phyloP scores from a whole-genome alignment of 2,329 filamentous ascomycete species.

The Penicillium sp. region DNA sequence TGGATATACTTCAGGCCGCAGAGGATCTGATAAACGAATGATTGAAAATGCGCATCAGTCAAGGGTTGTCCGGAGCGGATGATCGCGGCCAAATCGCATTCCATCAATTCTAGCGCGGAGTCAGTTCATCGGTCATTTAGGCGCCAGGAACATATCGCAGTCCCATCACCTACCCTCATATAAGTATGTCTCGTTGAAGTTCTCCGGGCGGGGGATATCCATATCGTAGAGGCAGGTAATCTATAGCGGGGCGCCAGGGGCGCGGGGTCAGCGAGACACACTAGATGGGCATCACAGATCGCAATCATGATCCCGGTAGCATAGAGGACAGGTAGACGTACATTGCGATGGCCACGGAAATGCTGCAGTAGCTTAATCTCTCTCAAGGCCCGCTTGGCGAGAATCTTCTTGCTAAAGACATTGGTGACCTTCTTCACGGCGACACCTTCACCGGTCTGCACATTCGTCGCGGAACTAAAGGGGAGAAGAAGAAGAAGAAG shows the following conservation, averaged over 20 bases:
- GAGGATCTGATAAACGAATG: slow-evolving; percentile 99
- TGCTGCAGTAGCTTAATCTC: slow-evolving; percentile 99
- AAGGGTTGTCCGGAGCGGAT: slow-evolving; percentile 94
- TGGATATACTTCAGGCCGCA: slow-evolving; percentile 99
- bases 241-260: slow-evolving; percentile 48
- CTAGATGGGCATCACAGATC: slow-evolving; percentile 1
- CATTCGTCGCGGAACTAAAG: slow-evolving; percentile 80
- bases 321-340: slow-evolving; percentile 51
- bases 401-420: slow-evolving; percentile 99
- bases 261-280: slow-evolving; percentile 33
- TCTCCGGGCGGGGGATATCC: slow-evolving; percentile 95
- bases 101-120: slow-evolving; percentile 74
- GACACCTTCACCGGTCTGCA: slow-evolving; percentile 82
- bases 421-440: slow-evolving; percentile 99
- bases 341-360: slow-evolving; percentile 84
- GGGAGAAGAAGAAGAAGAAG: neutral
- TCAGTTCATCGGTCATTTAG: too few relatives aligned
- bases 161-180: slow-evolving; percentile 72
- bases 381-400: slow-evolving; percentile 92
- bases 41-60: slow-evolving; percentile 98
- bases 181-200: slow-evolving; percentile 98
- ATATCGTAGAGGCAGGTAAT: slow-evolving; percentile 99
- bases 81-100: slow-evolving; percentile 95
- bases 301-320: neutral
- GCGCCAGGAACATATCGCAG: too few relatives aligned